These are phyloP conservation scores for Diutina pseudorugosa DNA, from an alignment of 1,139 yeast species.

Conservation along the genomic window DNA sequence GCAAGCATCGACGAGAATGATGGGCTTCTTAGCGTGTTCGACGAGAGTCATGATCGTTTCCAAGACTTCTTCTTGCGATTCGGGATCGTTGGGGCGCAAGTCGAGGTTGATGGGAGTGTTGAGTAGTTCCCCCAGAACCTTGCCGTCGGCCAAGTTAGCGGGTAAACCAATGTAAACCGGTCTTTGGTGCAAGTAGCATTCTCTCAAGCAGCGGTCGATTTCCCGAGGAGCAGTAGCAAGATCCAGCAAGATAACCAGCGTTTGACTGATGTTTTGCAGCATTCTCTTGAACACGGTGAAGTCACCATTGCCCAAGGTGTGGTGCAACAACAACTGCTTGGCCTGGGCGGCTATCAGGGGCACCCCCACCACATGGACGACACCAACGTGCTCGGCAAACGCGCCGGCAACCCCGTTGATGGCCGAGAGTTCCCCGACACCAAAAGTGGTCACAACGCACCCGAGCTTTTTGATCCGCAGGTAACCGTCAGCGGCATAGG, in stretches of 20 bases:
- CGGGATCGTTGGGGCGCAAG: slow-evolving; percentile 51
- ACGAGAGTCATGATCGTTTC: slow-evolving; percentile 43
- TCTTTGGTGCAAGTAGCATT: slow-evolving; percentile 61
- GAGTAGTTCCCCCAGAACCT: slow-evolving; percentile 43
- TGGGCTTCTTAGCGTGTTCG: slow-evolving; percentile 48
- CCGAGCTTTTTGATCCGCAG: slow-evolving; percentile 47
- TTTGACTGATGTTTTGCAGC: slow-evolving; percentile 55
- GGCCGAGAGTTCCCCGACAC: slow-evolving; percentile 55
- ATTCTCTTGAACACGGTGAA: slow-evolving; percentile 37
- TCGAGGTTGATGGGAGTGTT: slow-evolving; percentile 53
- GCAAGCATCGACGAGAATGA: slow-evolving; percentile 79
- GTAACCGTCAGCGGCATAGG: slow-evolving; percentile 64
- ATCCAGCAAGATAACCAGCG: slow-evolving; percentile 53
- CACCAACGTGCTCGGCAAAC: slow-evolving; percentile 47
- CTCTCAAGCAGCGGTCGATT: slow-evolving; percentile 65
- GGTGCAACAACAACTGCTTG: slow-evolving; percentile 39
- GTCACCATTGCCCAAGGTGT: slow-evolving; percentile 77
- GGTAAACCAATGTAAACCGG: slow-evolving; percentile 81
- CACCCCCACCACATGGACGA: slow-evolving; percentile 44
- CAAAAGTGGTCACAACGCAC: slow-evolving; percentile 53
- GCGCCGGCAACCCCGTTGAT: slow-evolving; percentile 49
- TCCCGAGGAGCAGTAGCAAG: slow-evolving; percentile 50
- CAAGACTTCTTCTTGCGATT: slow-evolving; percentile 63
- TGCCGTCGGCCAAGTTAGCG: slow-evolving; percentile 63
- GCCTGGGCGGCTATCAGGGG: slow-evolving; percentile 54